Evolutionary conservation across 164 flowering plant genomes (phyloP).

Genomic region (Amborella trichopoda): DNA sequence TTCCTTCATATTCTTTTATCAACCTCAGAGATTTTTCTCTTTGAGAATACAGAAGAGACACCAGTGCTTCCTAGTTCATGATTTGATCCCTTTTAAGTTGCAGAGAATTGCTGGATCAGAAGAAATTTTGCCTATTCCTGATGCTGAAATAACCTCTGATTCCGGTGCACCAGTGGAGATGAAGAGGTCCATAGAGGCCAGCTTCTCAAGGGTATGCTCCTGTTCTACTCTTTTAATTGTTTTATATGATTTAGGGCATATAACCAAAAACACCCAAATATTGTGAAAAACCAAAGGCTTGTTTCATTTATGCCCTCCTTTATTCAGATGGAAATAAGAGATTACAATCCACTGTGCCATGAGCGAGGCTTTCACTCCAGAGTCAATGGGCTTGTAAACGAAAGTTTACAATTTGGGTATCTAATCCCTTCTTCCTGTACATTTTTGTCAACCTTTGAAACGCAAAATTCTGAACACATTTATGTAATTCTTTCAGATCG

Average conservation of each 20-base stretch:
- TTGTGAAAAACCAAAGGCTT: too few species aligned
- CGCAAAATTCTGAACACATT: neutral
- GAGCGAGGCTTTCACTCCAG: slow-evolving; percentile 74
- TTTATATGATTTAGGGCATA: neutral
- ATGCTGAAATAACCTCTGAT: slow-evolving; percentile 16
- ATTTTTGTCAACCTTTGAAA: neutral
- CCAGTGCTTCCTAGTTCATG: neutral
- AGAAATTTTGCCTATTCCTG: slow-evolving; percentile 51
- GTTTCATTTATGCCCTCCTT: neutral
- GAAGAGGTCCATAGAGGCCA: slow-evolving; percentile 30
- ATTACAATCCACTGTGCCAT: slow-evolving; percentile 63
- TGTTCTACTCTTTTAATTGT: neutral
- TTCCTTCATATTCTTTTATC: neutral
- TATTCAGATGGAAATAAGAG: slow-evolving; percentile 50
- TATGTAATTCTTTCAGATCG: neutral
- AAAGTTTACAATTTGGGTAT: slow-evolving; percentile 70
- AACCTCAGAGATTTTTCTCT: neutral
- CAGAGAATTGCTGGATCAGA: slow-evolving; percentile 82
- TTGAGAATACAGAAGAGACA: neutral
- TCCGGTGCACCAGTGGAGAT: slow-evolving; percentile 30
- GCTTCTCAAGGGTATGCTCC: slow-evolving; percentile 34
- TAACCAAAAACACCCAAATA: neutral
- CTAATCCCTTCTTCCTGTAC: slow-evolving; percentile 1
- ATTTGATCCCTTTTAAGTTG: slow-evolving; percentile 5
- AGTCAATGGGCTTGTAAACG: slow-evolving; percentile 55